Base-by-base conservation (phyloP, 2,329 filamentous ascomycete species). In the Trichophyton mentagrophytes region DNA sequence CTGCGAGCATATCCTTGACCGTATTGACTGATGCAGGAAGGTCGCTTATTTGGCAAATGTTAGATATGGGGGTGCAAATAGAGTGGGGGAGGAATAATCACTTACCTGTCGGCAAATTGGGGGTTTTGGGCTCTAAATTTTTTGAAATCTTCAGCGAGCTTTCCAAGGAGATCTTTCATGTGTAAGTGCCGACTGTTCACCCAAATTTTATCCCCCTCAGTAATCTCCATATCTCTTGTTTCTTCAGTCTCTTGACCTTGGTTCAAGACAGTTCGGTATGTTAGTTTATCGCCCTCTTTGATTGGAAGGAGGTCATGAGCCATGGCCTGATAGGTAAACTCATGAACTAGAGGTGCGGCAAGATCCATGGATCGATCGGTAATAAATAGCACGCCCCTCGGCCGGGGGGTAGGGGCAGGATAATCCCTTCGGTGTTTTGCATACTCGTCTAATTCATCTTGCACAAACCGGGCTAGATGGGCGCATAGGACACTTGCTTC, bases 251-350 rank as follows among this genome's bases (percentile, higher is more conserved):
- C 74, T 2, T 82, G 79, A 8, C 87, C 89, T 67, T 90, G 84
- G 65, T 95, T 93, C 64, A 93, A 79, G 1, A 82, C 78, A 59
- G 90, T 91, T 66, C 85, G 86, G 71, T 91, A 99, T 0, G 87
- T 90, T 8, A 95, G 82, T 72, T 93, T 96, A 65, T 96, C 90
- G 25, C 83, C 86, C 60, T 97, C 93, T 67, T 88, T 85, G 69
- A 99, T 90, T 0, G 88, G 87, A 33, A 99, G 77, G 7, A 99
- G 78, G 70, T 99, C 93, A 72, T 96, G 89, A 2, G 90, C 92
- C 92, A 99, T 97, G 58, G 93, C 90, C 74, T 99, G 93, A 72
- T 97, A 99, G 11, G 93, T 96, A 71, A 99, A 96, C 69, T 99
- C 93, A 74, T 99, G 93, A 3, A 97, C 71, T 9, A 97, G 76